These are phyloP conservation scores for Pseudozyma flocculosa DNA, from an alignment of 1,284 basidiomycete species.

Conservation along the genomic window DNA sequence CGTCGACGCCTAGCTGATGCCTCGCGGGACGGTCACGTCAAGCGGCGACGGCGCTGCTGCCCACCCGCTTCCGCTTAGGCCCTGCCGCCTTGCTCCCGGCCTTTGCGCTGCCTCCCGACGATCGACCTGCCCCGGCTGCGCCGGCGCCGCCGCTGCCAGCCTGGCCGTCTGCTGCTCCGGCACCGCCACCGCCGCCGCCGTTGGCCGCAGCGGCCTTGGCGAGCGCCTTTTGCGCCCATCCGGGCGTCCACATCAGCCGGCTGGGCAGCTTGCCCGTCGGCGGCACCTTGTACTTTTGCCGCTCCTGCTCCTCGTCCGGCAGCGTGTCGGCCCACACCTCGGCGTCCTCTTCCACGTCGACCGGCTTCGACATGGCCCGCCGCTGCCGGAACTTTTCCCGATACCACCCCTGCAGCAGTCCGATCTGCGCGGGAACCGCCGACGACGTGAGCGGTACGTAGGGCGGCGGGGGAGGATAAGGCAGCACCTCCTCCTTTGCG, in stretches of 20 bases:
- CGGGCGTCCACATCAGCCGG: slow-evolving; percentile 23
- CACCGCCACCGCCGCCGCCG: too few relatives aligned
- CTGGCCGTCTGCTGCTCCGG: too few relatives aligned
- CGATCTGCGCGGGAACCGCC: slow-evolving; percentile 76
- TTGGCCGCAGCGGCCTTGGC: background rate
- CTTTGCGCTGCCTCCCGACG: too few relatives aligned
- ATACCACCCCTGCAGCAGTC: slow-evolving; percentile 75
- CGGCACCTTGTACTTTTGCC: slow-evolving; percentile 50
- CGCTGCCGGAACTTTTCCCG: slow-evolving; percentile 36
- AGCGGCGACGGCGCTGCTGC: too few relatives aligned
- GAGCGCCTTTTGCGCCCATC: background rate
- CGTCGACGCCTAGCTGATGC: too few relatives aligned
- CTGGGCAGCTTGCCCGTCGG: slow-evolving; percentile 53
- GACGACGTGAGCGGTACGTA: slow-evolving; percentile 71
- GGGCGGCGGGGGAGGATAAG: slow-evolving; percentile 76
- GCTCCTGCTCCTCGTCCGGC: slow-evolving; percentile 49
- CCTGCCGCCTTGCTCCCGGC: too few relatives aligned
- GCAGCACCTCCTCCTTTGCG: slow-evolving; percentile 16
- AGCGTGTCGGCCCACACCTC: slow-evolving; percentile 15
- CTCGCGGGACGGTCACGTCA: too few relatives aligned
- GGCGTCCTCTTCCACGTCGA: slow-evolving; percentile 1
- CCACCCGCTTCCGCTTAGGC: too few relatives aligned
- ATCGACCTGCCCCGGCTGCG: too few relatives aligned
- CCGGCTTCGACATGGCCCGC: slow-evolving; percentile 7
- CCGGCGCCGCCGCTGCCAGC: too few relatives aligned